These are phyloP conservation scores for Xylariaceae sp. DNA, from an alignment of 2,329 filamentous ascomycete genomes.

Conservation along the genomic window DNA sequence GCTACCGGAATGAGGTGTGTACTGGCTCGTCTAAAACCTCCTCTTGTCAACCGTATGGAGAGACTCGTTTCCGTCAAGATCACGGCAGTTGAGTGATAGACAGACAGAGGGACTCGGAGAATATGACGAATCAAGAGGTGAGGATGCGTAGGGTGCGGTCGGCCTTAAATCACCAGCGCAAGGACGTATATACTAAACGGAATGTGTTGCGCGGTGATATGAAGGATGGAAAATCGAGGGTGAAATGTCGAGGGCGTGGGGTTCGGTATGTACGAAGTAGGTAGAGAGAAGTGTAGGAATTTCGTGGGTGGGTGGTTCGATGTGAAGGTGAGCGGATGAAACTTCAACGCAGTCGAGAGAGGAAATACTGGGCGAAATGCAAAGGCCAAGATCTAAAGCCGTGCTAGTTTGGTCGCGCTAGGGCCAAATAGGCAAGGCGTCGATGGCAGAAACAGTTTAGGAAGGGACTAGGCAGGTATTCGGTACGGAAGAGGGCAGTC, in stretches of 20 bases:
- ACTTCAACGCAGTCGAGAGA: too few relatives aligned
- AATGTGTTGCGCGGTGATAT: neutral
- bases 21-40: neutral
- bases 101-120: neutral
- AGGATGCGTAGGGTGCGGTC: neutral
- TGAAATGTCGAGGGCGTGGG: neutral
- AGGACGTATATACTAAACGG: neutral
- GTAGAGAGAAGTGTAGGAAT: too few relatives aligned
- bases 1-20: neutral
- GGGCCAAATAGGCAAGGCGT: too few relatives aligned
- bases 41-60: neutral
- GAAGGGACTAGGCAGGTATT: too few relatives aligned
- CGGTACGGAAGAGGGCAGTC: too few relatives aligned
- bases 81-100: neutral
- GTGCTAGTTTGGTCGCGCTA: too few relatives aligned
- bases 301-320: too few relatives aligned
- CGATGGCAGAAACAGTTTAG: too few relatives aligned
- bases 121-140: neutral
- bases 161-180: neutral
- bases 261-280: too few relatives aligned
- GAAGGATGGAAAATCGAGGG: neutral
- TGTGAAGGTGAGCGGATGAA: too few relatives aligned
- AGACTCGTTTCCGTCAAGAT: neutral
- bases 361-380: too few relatives aligned
- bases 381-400: too few relatives aligned